Evolutionary conservation across 1,139 yeast genomes (phyloP), one percentile per base, ranked within the genome.

Genomic region (Taphrina pruni): DNA sequence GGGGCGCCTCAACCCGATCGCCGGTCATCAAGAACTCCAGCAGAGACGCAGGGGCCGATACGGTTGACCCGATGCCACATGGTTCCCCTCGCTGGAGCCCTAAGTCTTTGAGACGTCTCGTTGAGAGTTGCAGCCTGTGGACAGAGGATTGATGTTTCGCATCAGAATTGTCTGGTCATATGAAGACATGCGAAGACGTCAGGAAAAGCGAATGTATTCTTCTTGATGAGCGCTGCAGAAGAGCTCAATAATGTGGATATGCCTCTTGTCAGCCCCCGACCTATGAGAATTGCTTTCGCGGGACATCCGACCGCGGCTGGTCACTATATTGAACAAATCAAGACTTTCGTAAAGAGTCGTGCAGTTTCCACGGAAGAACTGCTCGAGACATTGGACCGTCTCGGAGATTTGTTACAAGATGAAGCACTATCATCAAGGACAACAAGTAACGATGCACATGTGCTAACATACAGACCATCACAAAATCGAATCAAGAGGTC

Each of bases 251-350:
- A 17, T 21, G 36, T 35, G 12, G 54, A 21, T n/a, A 21, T 50
- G 36, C 21, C 54, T 32, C n/a, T 11, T 3, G n/a, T 21, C 36
- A 26, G n/a, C 8, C 36, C 32, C 20, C 36, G 8, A 7, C 20
- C 48, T 14, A 2, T n/a, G 20, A n/a, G 48, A 12, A 45, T 45
- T 20, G n/a, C 20, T 12, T 7, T 12, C 2, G 48, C 8, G 12
- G n/a, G 5, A 12, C 2, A n/a, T 11, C n/a, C 48, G 9, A 14
- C 48, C 8, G 17, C 20, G 12, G 48, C 48, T n/a, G n/a, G 48
- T 45, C 48, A n/a, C 48, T 45, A 45, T 17, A 17, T 50, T 8
- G 36, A 26, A 35, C 54, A 26, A 50, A 50, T 50, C 11, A 50
- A 50, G 36, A 11, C 54, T 6, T 50, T 50, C 21, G 54, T 50